Evolutionary conservation across 139 green algal genomes (phyloP).

Genomic region (Coelastrella sp.): DNA sequence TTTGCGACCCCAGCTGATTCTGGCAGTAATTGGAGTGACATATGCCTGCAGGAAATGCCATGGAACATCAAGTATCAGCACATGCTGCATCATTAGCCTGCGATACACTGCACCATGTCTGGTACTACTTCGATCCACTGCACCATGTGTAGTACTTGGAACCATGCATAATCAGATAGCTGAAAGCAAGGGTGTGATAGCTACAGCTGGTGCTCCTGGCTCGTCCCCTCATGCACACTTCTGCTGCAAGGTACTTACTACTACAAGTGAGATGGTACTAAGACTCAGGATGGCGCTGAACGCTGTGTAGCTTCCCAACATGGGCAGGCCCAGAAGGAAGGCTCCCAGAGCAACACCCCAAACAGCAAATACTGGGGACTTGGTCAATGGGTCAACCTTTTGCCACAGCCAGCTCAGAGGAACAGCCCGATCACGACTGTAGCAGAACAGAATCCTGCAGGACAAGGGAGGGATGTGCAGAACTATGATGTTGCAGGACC

Average conservation of each 20-base stretch:
- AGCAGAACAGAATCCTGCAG: conserved; percentile 62
- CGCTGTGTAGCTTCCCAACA: conserved; percentile 54
- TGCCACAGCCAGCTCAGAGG: conserved; percentile 54
- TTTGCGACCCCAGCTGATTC: conserved; percentile 51
- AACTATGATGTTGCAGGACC: too few relatives aligned
- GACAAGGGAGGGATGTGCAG: too few relatives aligned
- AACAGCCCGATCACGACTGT: conserved; percentile 58
- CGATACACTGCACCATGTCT: too few relatives aligned
- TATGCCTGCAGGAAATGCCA: too few relatives aligned
- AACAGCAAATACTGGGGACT: conserved; percentile 49
- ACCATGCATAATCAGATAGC: too few relatives aligned
- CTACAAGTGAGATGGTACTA: conserved; percentile 59
- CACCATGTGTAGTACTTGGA: too few relatives aligned
- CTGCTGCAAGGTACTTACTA: conserved; percentile 35
- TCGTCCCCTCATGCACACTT: conserved; percentile 3
- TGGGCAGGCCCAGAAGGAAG: conserved; percentile 55
- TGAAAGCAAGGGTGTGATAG: too few relatives aligned
- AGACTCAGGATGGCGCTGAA: conserved; percentile 62
- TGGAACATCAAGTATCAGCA: too few relatives aligned
- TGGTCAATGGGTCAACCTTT: conserved; percentile 48
- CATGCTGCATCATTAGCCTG: too few relatives aligned
- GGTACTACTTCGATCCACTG: too few relatives aligned
- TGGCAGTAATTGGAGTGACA: conserved; percentile 48
- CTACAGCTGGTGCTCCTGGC: too few relatives aligned
- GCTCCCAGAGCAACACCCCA: conserved; percentile 49